Evolutionary conservation across 257 asterid genomes (phyloP).

Genomic region (Ophiorrhiza pumila): DNA sequence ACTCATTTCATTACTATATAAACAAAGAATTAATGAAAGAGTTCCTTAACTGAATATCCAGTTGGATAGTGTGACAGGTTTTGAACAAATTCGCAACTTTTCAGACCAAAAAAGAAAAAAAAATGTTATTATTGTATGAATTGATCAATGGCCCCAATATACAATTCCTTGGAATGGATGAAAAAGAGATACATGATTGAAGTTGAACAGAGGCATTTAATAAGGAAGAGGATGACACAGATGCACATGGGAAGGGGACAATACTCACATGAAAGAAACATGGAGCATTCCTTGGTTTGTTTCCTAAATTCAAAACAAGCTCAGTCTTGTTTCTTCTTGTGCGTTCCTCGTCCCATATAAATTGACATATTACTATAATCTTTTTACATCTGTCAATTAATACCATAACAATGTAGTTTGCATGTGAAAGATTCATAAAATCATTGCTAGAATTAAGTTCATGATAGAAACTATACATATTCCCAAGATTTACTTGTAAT

Average conservation of each 20-base stretch:
- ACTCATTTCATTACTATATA: background rate
- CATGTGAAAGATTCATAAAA: background rate
- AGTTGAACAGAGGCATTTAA: conserved; percentile 2
- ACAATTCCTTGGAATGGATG: background rate
- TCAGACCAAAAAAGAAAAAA: background rate
- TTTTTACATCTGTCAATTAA: background rate
- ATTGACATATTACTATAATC: background rate
- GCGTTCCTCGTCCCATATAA: background rate
- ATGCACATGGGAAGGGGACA: conserved; percentile 38
- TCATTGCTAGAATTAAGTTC: background rate
- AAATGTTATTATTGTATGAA: background rate
- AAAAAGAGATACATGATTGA: conserved; percentile 1
- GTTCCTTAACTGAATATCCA: background rate
- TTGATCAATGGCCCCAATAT: background rate
- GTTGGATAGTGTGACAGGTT: conserved; percentile 7
- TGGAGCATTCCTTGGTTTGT: conserved; percentile 26
- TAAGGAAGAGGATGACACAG: conserved; percentile 7
- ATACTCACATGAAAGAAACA: conserved; percentile 35
- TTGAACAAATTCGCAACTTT: background rate
- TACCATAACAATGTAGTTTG: background rate
- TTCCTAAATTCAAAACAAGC: conserved; percentile 21
- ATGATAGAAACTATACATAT: too few relatives aligned
- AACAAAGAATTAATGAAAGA: too few relatives aligned
- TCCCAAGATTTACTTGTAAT: too few relatives aligned
- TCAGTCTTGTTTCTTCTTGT: background rate